A percentile compares a stretch with the other conserved stretches of the same genome.
Evolutionary conservation across 768 basidiomycete species (phyloP).

Genomic region (Mycena sanguinolenta): DNA sequence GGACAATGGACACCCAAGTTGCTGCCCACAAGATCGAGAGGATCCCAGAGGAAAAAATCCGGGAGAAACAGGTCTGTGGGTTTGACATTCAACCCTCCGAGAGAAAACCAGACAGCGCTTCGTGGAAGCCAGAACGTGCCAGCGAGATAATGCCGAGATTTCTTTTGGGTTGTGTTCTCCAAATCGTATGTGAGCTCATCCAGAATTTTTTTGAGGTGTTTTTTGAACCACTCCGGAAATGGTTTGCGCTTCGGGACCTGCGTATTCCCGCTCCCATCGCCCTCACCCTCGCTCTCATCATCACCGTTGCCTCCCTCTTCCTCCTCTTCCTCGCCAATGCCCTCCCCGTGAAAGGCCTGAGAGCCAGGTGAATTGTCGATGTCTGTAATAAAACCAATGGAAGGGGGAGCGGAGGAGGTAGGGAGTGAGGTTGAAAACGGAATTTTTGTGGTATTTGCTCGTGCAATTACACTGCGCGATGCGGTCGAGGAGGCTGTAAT

Average conservation of each 20-base stretch:
- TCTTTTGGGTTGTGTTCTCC: neutral
- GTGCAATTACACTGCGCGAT: no score
- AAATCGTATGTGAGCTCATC: neutral
- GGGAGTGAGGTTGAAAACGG: no score
- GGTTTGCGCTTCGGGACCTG: neutral
- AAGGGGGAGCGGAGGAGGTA: no score
- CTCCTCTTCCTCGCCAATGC: no score
- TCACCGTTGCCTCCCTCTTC: no score
- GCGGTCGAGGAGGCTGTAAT: no score
- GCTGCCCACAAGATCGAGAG: conserved; percentile 14
- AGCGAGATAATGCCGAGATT: neutral
- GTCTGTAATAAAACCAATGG: no score
- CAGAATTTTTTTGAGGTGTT: neutral
- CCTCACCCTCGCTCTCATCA: no score
- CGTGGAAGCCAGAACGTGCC: neutral
- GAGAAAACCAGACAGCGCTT: neutral
- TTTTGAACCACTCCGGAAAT: neutral
- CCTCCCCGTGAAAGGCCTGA: no score
- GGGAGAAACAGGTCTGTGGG: conserved; percentile 28
- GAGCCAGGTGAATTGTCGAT: no score
- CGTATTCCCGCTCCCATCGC: no score
- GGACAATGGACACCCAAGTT: conserved; percentile 22
- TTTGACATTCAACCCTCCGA: conserved; percentile 1
- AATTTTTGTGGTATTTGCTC: no score
- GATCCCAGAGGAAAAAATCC: conserved; percentile 37